Evolutionary conservation across 1,284 basidiomycete genomes (phyloP), one percentile per base, ranked within the genome.

Genomic region (Trichosporon sp.): DNA sequence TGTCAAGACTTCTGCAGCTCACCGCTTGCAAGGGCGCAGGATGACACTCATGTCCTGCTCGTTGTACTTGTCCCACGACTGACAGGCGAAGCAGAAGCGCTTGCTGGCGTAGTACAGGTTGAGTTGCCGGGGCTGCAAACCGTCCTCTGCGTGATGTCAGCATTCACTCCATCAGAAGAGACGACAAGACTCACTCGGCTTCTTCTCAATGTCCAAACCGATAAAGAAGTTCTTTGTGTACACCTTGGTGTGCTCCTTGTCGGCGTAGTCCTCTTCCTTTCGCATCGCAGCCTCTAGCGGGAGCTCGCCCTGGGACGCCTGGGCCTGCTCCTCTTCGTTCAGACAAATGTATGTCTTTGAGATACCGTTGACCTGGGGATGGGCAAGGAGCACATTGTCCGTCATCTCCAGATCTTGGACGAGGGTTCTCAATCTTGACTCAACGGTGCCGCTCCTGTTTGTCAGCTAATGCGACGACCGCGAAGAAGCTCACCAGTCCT

Each of bases 391-490:
- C 72, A 99, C 84, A 61, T 91, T 89, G 66, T 97, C 94, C 70
- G 95, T 91, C 74, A 89, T 90, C 84, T 99, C 96, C 62, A 99
- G 88, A 81, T 96, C 96, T 88, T 95, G 94, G 59, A 99, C 92
- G 23, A 99, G 85, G 78, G 95, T 94, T 60, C 96, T 88, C 81
- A 99, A 86, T 73, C 91, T 87, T 56, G 95, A 97, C 82, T 99
- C 95, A n/a, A 99, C 96, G 25, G 93, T 95, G 58, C 94, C 94
- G 57, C 90, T 84, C 91, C 91, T 92, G 65, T 0, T 25, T 32
- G 56, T 56, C 27, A 31, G 56, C 25, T 33, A 13, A 14, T 19
- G 62, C 64, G 44, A 29, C 56, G 56, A 29, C 25, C 21, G n/a
- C n/a, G n/a, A n/a, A 13, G 56, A 40, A 36, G 80, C 86, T 61